phyloP scores from a whole-genome alignment of 179 eudicot species.

The Silene noctiflora region DNA sequence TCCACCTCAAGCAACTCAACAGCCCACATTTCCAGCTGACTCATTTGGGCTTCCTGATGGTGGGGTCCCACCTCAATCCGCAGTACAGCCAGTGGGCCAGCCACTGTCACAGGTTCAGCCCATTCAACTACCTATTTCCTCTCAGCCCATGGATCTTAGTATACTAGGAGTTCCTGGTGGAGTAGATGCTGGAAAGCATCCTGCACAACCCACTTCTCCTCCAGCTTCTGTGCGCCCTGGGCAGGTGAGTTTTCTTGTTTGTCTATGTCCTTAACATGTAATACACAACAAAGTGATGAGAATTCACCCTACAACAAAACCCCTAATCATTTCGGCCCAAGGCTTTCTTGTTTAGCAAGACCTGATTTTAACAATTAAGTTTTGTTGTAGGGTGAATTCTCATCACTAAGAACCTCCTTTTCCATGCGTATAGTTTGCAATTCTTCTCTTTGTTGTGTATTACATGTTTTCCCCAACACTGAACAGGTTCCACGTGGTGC shows the following conservation, averaged over 20 bases:
- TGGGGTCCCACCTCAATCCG: conserved; percentile 76
- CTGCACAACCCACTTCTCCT: conserved; percentile 54
- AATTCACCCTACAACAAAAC: neutral
- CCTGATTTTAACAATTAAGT: neutral
- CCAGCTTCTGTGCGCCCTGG: conserved; percentile 96
- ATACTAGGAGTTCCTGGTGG: conserved; percentile 71
- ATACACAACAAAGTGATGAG: no score
- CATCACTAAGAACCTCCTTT: neutral
- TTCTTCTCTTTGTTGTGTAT: conserved; percentile 10
- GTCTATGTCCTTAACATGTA: conserved; percentile 8
- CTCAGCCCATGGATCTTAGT: conserved; percentile 94
- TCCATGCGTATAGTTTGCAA: neutral
- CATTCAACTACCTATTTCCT: conserved; percentile 41
- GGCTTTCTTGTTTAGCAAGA: conserved; percentile 4
- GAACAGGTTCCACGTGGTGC: conserved; percentile 98
- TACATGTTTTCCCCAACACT: conserved; percentile 6
- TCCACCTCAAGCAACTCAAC: conserved; percentile 62
- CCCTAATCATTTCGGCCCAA: neutral
- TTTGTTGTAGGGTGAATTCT: neutral
- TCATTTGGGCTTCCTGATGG: conserved; percentile 87
- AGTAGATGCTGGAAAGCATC: conserved; percentile 47
- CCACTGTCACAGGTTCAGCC: conserved; percentile 46
- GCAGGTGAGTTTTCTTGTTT: conserved; percentile 43
- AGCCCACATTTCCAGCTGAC: conserved; percentile 35
- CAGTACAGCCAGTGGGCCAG: conserved; percentile 40